Conservation (phyloP, 441 rosid species). For the Pelargonium citronellum region DNA sequence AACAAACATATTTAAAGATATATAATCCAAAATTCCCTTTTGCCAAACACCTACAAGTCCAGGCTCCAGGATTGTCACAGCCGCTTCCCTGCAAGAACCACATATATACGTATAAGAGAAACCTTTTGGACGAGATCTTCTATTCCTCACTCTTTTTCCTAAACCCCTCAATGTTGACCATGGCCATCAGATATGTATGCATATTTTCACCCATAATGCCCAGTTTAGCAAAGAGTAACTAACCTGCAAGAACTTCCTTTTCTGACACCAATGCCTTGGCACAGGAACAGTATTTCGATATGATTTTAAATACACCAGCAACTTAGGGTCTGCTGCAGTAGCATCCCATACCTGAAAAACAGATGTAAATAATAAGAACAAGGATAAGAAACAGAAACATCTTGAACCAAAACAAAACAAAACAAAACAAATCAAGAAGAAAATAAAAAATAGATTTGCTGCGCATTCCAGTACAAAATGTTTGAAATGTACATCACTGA, state of each 20-base stretch:
- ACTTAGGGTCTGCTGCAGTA: slow-evolving; percentile 88
- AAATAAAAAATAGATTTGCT: not conserved
- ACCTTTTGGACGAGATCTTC: slow-evolving; percentile 58
- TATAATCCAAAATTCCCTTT: slow-evolving; percentile 43
- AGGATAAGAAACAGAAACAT: not conserved
- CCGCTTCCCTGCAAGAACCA: slow-evolving; percentile 98
- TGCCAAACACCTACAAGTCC: slow-evolving; percentile 92
- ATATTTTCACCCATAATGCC: slow-evolving; percentile 23
- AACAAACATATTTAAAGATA: slow-evolving; percentile 30
- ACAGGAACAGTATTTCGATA: slow-evolving; percentile 94
- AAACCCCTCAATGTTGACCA: slow-evolving; percentile 35
- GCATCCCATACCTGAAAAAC: slow-evolving; percentile 94
- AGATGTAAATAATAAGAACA: not conserved
- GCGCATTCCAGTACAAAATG: not conserved
- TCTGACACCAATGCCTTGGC: slow-evolving; percentile 99
- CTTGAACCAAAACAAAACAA: no score
- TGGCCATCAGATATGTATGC: slow-evolving; percentile 46
- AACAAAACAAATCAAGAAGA: not conserved
- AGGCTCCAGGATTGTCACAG: slow-evolving; percentile 89
- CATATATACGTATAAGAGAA: slow-evolving; percentile 95
- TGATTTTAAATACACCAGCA: slow-evolving; percentile 87
- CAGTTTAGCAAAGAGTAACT: slow-evolving; percentile 30
- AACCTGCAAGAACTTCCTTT: slow-evolving; percentile 98
- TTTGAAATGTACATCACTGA: no score
- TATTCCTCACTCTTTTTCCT: slow-evolving; percentile 47